Conservation (phyloP, 306 rosid genomes). For the Pterocarpus santalinus region DNA sequence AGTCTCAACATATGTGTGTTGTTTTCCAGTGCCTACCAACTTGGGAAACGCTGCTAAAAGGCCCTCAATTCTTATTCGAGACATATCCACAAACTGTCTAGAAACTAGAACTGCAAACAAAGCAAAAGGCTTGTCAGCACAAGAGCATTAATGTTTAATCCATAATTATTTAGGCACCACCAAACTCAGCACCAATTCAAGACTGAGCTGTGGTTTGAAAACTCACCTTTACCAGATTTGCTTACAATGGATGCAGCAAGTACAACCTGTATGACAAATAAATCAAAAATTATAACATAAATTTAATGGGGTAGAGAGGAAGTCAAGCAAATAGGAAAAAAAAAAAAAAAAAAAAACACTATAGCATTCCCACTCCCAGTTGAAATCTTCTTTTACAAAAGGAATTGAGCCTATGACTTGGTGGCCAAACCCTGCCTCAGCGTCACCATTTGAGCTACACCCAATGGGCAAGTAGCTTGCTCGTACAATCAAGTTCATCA, state of each 20-base stretch:
- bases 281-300: slow-evolving; percentile 26
- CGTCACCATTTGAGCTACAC: slow-evolving; percentile 22
- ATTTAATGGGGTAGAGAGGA: not conserved
- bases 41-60: slow-evolving; percentile 98
- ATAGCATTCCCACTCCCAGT: slow-evolving; percentile 9
- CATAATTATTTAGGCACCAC: slow-evolving; percentile 19
- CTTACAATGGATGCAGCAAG: slow-evolving; percentile 53
- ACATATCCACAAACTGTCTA: slow-evolving; percentile 92
- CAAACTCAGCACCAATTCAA: slow-evolving; percentile 13
- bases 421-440: not conserved
- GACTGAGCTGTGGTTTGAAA: not conserved
- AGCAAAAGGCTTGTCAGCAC: not conserved
- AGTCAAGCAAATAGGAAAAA: not conserved
- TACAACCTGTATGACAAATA: slow-evolving; percentile 65
- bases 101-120: slow-evolving; percentile 85
- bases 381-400: slow-evolving; percentile 24
- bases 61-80: slow-evolving; percentile 96
- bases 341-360: not conserved
- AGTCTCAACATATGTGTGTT: slow-evolving; percentile 93
- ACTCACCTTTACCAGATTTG: slow-evolving; percentile 11
- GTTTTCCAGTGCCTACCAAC: slow-evolving; percentile 95
- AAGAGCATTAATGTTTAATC: slow-evolving; percentile 10
- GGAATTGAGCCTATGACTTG: not conserved
- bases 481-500: not conserved
- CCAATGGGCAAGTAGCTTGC: slow-evolving; percentile 18